phyloP scores from a whole-genome alignment of 768 basidiomycete genomes.

The Panaeolus cyanescens region DNA sequence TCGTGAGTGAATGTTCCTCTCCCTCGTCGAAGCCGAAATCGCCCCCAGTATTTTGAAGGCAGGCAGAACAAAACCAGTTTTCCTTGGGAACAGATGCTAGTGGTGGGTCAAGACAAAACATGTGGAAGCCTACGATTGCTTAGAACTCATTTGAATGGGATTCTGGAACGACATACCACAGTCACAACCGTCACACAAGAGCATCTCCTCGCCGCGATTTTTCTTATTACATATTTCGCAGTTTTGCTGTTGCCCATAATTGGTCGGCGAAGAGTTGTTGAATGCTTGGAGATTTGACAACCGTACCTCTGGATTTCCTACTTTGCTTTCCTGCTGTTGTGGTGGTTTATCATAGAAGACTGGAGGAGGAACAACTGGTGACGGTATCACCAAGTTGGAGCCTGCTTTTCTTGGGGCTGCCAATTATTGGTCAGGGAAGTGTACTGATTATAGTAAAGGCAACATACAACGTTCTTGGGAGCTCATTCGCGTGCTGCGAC shows the following conservation, averaged over 20 bases:
- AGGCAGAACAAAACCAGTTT: constrained; percentile 95
- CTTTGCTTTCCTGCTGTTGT: constrained; percentile 40
- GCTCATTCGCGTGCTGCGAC: constrained; percentile 53
- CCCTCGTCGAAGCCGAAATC: constrained; percentile 99
- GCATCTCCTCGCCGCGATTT: constrained; percentile 87
- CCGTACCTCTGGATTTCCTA: constrained; percentile 55
- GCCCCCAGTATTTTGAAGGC: constrained; percentile 87
- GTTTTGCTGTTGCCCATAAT: constrained; percentile 55
- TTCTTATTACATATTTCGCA: constrained; percentile 95
- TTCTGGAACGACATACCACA: constrained; percentile 35
- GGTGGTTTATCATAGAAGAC: constrained; percentile 45
- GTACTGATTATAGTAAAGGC: constrained; percentile 13
- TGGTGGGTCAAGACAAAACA: constrained; percentile 94
- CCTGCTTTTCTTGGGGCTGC: constrained; percentile 38
- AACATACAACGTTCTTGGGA: constrained; percentile 49
- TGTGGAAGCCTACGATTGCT: constrained; percentile 79
- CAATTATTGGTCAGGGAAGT: constrained; percentile 6
- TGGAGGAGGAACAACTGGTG: constrained; percentile 40
- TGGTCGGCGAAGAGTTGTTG: constrained; percentile 25
- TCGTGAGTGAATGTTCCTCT: constrained; percentile 89
- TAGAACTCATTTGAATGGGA: constrained; percentile 9
- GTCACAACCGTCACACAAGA: constrained; percentile 60
- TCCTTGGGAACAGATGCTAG: constrained; percentile 84
- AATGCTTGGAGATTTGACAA: constrained; percentile 27
- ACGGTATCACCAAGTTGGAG: constrained; percentile 24